These are phyloP conservation scores for Microcyclospora pomicola DNA, from an alignment of 2,329 filamentous ascomycete genomes.

Conservation along the genomic window DNA sequence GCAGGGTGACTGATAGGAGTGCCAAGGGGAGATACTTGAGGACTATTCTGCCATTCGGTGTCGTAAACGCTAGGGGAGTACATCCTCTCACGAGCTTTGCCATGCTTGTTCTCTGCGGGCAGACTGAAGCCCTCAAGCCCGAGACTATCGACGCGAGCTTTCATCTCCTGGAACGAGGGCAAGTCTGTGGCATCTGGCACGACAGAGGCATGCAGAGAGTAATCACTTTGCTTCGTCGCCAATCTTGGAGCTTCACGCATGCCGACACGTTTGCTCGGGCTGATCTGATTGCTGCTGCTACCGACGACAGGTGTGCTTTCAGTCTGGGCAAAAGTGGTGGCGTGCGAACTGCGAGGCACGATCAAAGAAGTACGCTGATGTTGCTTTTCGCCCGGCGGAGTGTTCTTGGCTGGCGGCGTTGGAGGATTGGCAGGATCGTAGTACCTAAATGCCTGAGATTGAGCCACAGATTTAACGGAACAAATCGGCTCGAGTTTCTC, in stretches of 20 bases:
- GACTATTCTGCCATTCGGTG: not conserved
- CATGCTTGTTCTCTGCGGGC: slow-evolving; percentile 12
- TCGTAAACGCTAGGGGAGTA: slow-evolving; percentile 21
- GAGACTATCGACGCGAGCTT: slow-evolving; percentile 14
- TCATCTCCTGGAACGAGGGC: slow-evolving; percentile 15
- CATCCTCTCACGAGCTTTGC: slow-evolving; percentile 2
- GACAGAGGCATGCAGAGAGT: slow-evolving; percentile 18
- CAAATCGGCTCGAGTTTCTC: too few relatives aligned
- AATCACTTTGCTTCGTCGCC: slow-evolving; percentile 17
- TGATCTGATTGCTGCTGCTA: slow-evolving; percentile 4
- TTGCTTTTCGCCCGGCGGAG: slow-evolving; percentile 22
- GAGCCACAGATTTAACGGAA: not conserved
- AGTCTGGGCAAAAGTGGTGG: not conserved
- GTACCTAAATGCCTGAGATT: slow-evolving; percentile 18
- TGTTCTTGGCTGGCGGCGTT: slow-evolving; percentile 32
- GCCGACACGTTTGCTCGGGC: slow-evolving; percentile 15
- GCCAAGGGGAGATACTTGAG: too few relatives aligned
- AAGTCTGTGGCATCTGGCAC: slow-evolving; percentile 13
- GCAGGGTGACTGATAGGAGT: too few relatives aligned
- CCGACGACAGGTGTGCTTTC: slow-evolving; percentile 2
- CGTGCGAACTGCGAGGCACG: not conserved
- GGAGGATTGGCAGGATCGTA: slow-evolving; percentile 21
- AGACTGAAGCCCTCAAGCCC: slow-evolving; percentile 18
- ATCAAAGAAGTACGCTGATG: not conserved
- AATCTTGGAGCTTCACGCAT: slow-evolving; percentile 11